Conservation (phyloP, 805 yeast genomes). For the Pichia occidentalis region DNA sequence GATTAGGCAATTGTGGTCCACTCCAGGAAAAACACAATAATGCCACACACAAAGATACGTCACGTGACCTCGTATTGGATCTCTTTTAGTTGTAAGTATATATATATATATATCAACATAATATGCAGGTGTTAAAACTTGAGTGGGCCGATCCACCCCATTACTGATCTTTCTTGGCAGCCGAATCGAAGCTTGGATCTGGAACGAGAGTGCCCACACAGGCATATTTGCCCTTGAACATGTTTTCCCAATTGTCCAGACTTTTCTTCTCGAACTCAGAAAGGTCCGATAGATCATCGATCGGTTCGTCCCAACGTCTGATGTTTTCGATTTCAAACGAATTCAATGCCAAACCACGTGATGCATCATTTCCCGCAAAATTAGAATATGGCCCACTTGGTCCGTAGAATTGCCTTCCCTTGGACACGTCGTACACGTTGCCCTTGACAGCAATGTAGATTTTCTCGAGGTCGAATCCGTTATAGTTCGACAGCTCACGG, state of each 20-base stretch:
- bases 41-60: too few species aligned
- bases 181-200: too few species aligned
- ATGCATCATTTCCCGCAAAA: constrained; percentile 95
- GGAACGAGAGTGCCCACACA: constrained; percentile 65
- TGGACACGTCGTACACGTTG: constrained; percentile 74
- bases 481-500: constrained; percentile 58
- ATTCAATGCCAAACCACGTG: constrained; percentile 83
- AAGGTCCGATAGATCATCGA: constrained; percentile 66
- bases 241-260: constrained; percentile 78
- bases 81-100: too few species aligned
- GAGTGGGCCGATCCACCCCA: too few species aligned
- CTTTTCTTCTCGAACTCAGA: constrained; percentile 54
- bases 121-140: too few species aligned
- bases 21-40: too few species aligned
- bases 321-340: constrained; percentile 68
- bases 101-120: too few species aligned
- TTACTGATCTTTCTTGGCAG: too few species aligned
- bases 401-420: constrained; percentile 82
- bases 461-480: constrained; percentile 73
- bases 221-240: constrained; percentile 76
- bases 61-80: too few species aligned
- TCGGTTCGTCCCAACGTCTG: constrained; percentile 65
- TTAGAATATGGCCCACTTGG: constrained; percentile 93
- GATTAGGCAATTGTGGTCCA: too few species aligned
- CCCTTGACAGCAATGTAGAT: constrained; percentile 87